phyloP scores from a whole-genome alignment of 2,329 filamentous ascomycete genomes.

The Thelonectria rubi region DNA sequence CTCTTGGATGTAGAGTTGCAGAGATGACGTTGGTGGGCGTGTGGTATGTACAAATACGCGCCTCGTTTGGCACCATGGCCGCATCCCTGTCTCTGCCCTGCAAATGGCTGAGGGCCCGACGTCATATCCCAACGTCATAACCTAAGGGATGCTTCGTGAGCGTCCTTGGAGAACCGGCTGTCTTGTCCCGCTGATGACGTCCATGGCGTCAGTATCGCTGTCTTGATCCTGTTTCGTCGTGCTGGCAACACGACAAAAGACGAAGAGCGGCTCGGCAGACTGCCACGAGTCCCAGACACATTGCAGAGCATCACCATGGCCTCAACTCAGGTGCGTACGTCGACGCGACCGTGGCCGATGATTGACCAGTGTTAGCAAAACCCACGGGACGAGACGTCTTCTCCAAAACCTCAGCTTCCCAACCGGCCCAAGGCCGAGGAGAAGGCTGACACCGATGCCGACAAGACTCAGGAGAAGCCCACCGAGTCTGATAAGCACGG shows the following conservation, averaged over 20 bases:
- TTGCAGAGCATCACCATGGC: conserved; percentile 7
- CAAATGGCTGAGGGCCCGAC: neutral
- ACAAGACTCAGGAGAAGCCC: too few species aligned
- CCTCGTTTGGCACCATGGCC: too few species aligned
- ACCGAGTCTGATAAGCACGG: too few species aligned
- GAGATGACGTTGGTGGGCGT: conserved; percentile 28
- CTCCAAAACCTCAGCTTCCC: conserved; percentile 22
- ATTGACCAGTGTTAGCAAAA: conserved; percentile 29
- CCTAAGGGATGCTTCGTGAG: neutral
- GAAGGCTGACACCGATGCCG: conserved; percentile 4
- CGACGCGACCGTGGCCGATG: neutral
- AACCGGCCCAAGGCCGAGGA: conserved; percentile 1
- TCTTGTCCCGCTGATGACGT: conserved; percentile 35
- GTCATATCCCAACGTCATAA: neutral
- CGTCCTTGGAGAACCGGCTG: conserved; percentile 38
- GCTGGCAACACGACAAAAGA: conserved; percentile 36
- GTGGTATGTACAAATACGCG: too few species aligned
- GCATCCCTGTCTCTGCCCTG: conserved; percentile 21
- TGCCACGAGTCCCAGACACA: neutral
- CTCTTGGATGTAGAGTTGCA: neutral
- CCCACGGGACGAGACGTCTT: conserved; percentile 18
- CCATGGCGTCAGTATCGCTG: conserved; percentile 40
- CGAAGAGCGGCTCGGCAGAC: conserved; percentile 14
- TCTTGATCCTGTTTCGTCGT: conserved; percentile 36
- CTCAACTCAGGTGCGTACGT: conserved; percentile 34